Evolutionary conservation across 208 protist species (phyloP).

Genomic region (Wallacemonas sp.): DNA sequence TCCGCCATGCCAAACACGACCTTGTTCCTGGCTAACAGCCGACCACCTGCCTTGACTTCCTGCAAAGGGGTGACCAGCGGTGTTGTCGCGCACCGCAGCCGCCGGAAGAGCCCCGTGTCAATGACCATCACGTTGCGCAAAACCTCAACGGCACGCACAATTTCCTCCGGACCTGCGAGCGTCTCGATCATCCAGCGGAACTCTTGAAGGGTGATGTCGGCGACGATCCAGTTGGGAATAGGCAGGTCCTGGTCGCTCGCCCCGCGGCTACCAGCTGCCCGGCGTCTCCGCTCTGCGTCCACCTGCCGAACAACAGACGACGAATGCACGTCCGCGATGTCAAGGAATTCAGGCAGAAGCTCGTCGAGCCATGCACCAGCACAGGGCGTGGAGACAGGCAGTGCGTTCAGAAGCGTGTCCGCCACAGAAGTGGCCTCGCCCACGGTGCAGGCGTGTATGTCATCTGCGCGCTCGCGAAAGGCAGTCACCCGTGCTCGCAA

Average conservation of each 20-base stretch:
- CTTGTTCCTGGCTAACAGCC: constrained; percentile 33
- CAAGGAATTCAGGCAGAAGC: not conserved
- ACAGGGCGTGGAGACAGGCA: not conserved
- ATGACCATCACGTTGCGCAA: constrained; percentile 45
- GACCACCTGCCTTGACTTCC: not conserved
- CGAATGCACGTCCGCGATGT: not conserved
- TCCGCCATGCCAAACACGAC: constrained; percentile 65
- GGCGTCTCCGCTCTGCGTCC: not conserved
- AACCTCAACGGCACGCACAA: constrained; percentile 42
- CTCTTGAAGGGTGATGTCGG: constrained; percentile 62
- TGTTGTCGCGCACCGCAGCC: not conserved
- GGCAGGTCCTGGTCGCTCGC: not conserved
- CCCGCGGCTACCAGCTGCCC: not conserved
- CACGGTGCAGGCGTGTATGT: not conserved
- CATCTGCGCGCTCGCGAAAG: not conserved
- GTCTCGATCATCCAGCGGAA: constrained; percentile 80
- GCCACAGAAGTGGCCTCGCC: not conserved
- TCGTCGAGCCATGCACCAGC: not conserved
- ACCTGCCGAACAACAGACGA: not conserved
- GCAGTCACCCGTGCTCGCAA: constrained; percentile 16
- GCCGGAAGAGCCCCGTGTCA: constrained; percentile 23
- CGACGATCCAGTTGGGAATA: constrained; percentile 62
- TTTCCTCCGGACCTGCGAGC: constrained; percentile 60
- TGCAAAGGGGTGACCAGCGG: not conserved
- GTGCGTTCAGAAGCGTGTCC: not conserved